Evolutionary conservation across 2,329 filamentous ascomycete genomes (phyloP).

Genomic region (Cercospora nicotianae): DNA sequence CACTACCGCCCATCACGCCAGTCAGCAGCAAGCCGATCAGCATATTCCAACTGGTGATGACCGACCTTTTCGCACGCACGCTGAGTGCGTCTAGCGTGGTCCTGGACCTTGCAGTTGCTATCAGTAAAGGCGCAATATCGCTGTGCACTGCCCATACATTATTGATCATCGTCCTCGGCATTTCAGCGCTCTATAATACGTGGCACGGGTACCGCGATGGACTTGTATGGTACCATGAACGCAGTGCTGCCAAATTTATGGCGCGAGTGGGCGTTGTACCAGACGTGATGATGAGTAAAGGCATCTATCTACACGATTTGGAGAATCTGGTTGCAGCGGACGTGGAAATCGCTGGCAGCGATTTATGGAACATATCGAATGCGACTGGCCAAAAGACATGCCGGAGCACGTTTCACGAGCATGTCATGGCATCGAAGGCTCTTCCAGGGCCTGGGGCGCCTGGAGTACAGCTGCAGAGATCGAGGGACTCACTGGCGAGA

Average conservation of each 20-base stretch:
- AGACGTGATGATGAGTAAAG: constrained; percentile 77
- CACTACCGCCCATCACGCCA: constrained; percentile 12
- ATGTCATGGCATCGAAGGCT: constrained; percentile 25
- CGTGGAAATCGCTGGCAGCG: constrained; percentile 27
- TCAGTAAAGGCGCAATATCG: constrained; percentile 33
- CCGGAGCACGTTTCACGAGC: constrained; percentile 37
- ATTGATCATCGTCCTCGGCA: constrained; percentile 65
- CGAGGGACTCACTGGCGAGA: constrained; percentile 77
- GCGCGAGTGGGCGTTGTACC: constrained; percentile 74
- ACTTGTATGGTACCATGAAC: constrained; percentile 81
- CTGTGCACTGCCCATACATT: constrained; percentile 64
- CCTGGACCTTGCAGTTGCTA: constrained; percentile 48
- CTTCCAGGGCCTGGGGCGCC: constrained; percentile 5
- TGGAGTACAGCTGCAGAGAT: constrained; percentile 63
- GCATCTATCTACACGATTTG: constrained; percentile 80
- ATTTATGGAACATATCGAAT: background rate
- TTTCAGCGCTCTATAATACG: constrained; percentile 72
- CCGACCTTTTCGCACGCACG: constrained; percentile 33
- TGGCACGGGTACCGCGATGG: constrained; percentile 72
- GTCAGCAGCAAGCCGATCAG: constrained; percentile 25
- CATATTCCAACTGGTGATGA: constrained; percentile 33
- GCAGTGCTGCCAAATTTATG: constrained; percentile 80
- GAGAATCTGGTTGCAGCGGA: constrained; percentile 57
- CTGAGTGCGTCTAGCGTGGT: constrained; percentile 32
- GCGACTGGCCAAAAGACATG: constrained; percentile 29